A percentile compares a stretch with the other conserved stretches of the same genome.
These are phyloP conservation scores for Colletotrichum sp. DNA, from an alignment of 2,329 filamentous ascomycete species.

Conservation along the genomic window DNA sequence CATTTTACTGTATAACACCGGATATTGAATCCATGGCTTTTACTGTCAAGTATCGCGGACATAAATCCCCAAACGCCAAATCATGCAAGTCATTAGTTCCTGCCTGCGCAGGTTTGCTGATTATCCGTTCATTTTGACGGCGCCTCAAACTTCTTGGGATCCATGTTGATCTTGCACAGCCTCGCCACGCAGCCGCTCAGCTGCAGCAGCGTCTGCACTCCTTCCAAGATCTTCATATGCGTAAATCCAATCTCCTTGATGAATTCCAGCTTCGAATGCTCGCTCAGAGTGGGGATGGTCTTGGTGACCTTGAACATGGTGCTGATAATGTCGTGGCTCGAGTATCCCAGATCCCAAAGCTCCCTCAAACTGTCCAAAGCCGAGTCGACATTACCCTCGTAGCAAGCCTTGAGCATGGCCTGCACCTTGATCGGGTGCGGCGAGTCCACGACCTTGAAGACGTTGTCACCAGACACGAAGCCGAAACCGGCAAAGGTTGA, in stretches of 20 bases:
- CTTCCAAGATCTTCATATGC: conserved; percentile 99
- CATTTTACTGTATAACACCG: conserved; percentile 10
- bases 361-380: conserved; percentile 88
- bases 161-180: conserved; percentile 96
- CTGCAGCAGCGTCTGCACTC: conserved; percentile 93
- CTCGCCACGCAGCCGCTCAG: conserved; percentile 91
- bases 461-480: conserved; percentile 96
- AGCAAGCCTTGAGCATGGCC: conserved; percentile 97
- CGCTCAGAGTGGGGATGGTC: conserved; percentile 88
- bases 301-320: conserved; percentile 99
- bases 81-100: conserved; percentile 26
- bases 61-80: conserved; percentile 36
- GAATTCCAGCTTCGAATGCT: conserved; percentile 95
- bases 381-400: conserved; percentile 87
- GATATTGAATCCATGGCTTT: not conserved
- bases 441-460: conserved; percentile 96
- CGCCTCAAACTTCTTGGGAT: conserved; percentile 76
- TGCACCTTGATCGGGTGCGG: conserved; percentile 98
- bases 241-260: conserved; percentile 99
- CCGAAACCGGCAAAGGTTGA: conserved; percentile 93
- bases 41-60: not conserved
- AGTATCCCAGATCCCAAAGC: conserved; percentile 94
- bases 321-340: conserved; percentile 98
- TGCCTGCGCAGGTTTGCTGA: not conserved
- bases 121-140: conserved; percentile 32